These are phyloP conservation scores for Fusarium sp. DNA, from an alignment of 2,329 filamentous ascomycete species.

Conservation along the genomic window DNA sequence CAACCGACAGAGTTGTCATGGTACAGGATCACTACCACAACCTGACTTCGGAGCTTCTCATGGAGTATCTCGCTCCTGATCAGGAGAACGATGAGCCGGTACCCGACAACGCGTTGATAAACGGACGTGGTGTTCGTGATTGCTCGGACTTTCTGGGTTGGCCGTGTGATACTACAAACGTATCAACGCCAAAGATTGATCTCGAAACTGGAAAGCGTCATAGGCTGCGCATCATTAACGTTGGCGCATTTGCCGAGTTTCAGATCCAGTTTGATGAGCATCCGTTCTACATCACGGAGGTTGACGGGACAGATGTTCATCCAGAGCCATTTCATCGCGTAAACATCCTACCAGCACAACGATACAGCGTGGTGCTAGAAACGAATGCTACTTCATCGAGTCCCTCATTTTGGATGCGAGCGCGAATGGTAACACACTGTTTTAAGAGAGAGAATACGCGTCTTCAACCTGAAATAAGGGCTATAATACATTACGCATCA, in stretches of 20 bases:
- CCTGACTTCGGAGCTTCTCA: constrained; percentile 59
- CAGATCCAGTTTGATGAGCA: constrained; percentile 79
- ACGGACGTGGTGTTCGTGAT: constrained; percentile 58
- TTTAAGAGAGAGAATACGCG: constrained; percentile 49
- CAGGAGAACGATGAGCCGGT: constrained; percentile 72
- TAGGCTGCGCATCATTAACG: constrained; percentile 75
- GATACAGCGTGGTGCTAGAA: constrained; percentile 75
- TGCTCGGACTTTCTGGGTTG: constrained; percentile 52
- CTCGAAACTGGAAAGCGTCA: constrained; percentile 69
- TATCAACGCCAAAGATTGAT: constrained; percentile 55
- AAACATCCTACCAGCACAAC: constrained; percentile 76
- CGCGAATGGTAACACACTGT: constrained; percentile 57
- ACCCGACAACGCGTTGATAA: constrained; percentile 73
- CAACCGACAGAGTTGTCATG: constrained; percentile 70
- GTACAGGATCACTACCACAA: constrained; percentile 82
- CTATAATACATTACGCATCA: constrained; percentile 47
- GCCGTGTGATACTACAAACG: constrained; percentile 57
- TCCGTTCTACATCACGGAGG: constrained; percentile 72
- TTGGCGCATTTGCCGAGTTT: constrained; percentile 78
- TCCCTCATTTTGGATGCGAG: constrained; percentile 73
- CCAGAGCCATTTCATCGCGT: constrained; percentile 69
- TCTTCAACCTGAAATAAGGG: constrained; percentile 47
- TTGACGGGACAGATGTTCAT: constrained; percentile 75
- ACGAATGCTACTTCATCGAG: constrained; percentile 64
- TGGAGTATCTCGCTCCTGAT: constrained; percentile 66